Evolutionary conservation across 805 yeast species (phyloP).

Genomic region (Teunomyces funiuensis): DNA sequence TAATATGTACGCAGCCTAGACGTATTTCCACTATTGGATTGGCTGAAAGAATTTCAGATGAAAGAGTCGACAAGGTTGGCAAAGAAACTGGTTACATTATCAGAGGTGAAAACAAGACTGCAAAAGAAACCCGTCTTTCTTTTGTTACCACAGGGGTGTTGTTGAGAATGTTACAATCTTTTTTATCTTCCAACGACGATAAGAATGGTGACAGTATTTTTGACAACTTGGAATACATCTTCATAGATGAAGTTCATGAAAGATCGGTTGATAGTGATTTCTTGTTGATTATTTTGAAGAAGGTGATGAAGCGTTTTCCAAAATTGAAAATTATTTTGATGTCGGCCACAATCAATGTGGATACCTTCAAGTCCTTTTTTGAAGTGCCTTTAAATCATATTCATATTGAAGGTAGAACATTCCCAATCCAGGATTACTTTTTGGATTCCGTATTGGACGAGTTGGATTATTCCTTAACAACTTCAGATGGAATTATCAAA

Average conservation of each 20-base stretch:
- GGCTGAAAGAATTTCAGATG: slow-evolving; percentile 89
- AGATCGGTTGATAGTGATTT: slow-evolving; percentile 90
- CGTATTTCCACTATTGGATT: slow-evolving; percentile 93
- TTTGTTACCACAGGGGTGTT: slow-evolving; percentile 94
- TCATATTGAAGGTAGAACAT: slow-evolving; percentile 91
- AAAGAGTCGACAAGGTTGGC: slow-evolving; percentile 64
- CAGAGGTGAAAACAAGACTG: slow-evolving; percentile 80
- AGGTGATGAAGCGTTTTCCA: slow-evolving; percentile 49
- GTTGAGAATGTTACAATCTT: slow-evolving; percentile 74
- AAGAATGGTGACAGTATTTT: slow-evolving; percentile 42
- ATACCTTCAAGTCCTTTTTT: slow-evolving; percentile 68
- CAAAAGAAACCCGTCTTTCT: slow-evolving; percentile 62
- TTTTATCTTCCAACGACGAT: slow-evolving; percentile 25
- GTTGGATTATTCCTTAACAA: slow-evolving; percentile 55
- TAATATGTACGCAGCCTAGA: slow-evolving; percentile 92
- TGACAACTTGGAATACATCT: slow-evolving; percentile 61
- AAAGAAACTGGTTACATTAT: slow-evolving; percentile 85
- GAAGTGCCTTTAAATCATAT: slow-evolving; percentile 52
- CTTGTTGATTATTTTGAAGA: slow-evolving; percentile 72
- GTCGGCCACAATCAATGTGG: slow-evolving; percentile 90
- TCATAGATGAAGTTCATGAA: slow-evolving; percentile 97
- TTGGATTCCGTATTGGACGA: slow-evolving; percentile 63
- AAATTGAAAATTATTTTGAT: slow-evolving; percentile 72
- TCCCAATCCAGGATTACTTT: slow-evolving; percentile 79
- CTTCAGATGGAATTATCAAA: slow-evolving; percentile 39